These are phyloP conservation scores for Penicillium sp. DNA, from an alignment of 2,329 filamentous ascomycete genomes.

Conservation along the genomic window DNA sequence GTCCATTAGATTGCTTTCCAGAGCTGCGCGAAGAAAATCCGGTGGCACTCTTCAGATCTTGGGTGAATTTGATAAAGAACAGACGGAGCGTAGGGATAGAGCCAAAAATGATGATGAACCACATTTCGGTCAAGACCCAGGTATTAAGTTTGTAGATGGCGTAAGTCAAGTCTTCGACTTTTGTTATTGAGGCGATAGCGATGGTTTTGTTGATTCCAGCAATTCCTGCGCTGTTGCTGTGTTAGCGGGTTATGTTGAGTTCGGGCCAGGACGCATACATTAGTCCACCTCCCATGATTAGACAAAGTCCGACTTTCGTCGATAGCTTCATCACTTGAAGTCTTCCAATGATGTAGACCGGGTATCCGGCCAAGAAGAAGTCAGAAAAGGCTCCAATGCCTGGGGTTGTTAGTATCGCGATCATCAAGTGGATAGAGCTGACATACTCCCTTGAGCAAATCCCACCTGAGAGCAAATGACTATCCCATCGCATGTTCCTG, in stretches of 20 bases:
- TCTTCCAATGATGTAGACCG: slow-evolving; percentile 18
- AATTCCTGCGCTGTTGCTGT: slow-evolving; percentile 12
- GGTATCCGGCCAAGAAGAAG: slow-evolving; percentile 19
- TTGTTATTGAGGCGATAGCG: slow-evolving; percentile 16
- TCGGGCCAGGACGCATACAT: slow-evolving; percentile 6
- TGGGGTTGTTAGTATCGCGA: not conserved
- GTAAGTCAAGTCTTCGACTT: slow-evolving; percentile 13
- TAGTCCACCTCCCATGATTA: slow-evolving; percentile 20
- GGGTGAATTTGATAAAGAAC: slow-evolving; percentile 16
- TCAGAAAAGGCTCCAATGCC: slow-evolving; percentile 15
- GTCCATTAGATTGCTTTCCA: not conserved
- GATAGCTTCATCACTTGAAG: slow-evolving; percentile 17
- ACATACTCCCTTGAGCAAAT: slow-evolving; percentile 18
- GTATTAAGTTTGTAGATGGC: slow-evolving; percentile 18
- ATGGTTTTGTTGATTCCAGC: slow-evolving; percentile 20
- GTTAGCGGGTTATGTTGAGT: not conserved
- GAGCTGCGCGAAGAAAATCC: slow-evolving; percentile 2
- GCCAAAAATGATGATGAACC: slow-evolving; percentile 23
- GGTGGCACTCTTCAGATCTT: slow-evolving; percentile 16
- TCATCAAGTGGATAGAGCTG: not conserved
- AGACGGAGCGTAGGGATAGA: slow-evolving; percentile 19
- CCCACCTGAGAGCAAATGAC: slow-evolving; percentile 15
- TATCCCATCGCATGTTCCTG: slow-evolving; percentile 14
- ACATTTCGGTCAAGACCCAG: slow-evolving; percentile 24
- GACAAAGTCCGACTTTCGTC: slow-evolving; percentile 17